These are phyloP conservation scores for Globisporangium alternatum DNA, from an alignment of 352 stramenopile species.

Conservation along the genomic window DNA sequence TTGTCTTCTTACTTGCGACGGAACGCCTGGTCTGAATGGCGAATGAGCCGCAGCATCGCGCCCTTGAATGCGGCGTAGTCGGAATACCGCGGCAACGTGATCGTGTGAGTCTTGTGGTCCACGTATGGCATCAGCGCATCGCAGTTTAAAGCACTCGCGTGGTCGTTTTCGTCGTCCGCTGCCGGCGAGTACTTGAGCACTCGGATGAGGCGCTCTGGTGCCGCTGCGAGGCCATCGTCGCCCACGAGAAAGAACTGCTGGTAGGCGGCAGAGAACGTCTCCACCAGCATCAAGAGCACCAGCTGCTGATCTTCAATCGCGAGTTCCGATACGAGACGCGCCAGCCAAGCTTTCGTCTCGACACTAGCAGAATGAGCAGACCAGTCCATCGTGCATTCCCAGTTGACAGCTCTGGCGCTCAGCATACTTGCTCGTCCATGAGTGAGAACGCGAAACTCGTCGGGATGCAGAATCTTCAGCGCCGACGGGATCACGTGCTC, in stretches of 20 bases:
- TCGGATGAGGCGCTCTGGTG: neutral
- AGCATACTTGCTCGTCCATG: constrained; percentile 30
- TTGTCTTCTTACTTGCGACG: constrained; percentile 19
- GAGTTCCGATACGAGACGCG: constrained; percentile 47
- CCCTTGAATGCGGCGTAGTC: constrained; percentile 49
- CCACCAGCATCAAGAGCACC: constrained; percentile 50
- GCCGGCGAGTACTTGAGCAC: constrained; percentile 5
- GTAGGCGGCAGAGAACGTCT: constrained; percentile 42
- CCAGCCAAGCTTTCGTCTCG: constrained; percentile 29
- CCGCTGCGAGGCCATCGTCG: neutral
- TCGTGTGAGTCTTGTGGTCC: constrained; percentile 28
- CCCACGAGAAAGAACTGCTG: constrained; percentile 37
- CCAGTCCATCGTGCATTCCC: constrained; percentile 37
- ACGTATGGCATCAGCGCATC: constrained; percentile 40
- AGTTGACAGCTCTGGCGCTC: constrained; percentile 40
- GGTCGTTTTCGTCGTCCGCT: constrained; percentile 8
- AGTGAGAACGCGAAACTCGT: constrained; percentile 58
- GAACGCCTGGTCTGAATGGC: constrained; percentile 36
- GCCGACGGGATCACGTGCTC: constrained; percentile 46
- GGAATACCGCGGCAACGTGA: constrained; percentile 54
- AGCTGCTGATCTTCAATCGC: constrained; percentile 60
- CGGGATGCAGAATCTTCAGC: constrained; percentile 40
- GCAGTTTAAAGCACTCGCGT: constrained; percentile 15
- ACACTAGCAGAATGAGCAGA: constrained; percentile 8
- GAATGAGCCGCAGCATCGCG: constrained; percentile 40